Conservation (phyloP, 371 early-diverging fungal species). For the Rhizopus delemar region DNA sequence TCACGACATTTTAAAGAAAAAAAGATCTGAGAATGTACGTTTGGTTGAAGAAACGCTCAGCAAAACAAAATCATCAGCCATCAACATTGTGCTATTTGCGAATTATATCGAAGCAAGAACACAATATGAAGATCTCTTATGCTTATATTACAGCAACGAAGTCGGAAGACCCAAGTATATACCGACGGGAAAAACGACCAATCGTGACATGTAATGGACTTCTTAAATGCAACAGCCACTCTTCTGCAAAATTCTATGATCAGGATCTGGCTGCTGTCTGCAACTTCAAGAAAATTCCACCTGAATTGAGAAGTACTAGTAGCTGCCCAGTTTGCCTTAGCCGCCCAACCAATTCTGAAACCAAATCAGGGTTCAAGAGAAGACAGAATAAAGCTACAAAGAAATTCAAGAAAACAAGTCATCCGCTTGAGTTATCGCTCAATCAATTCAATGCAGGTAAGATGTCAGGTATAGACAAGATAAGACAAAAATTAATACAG, state of each 20-base stretch:
- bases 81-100: neutral
- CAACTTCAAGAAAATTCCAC: neutral
- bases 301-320: neutral
- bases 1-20: slow-evolving; percentile 3
- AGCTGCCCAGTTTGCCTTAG: neutral
- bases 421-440: slow-evolving; percentile 1
- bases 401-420: neutral
- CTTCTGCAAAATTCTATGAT: neutral
- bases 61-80: neutral
- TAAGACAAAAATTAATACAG: no score
- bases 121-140: neutral
- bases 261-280: neutral
- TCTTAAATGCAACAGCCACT: slow-evolving; percentile 1
- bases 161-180: neutral
- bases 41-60: neutral
- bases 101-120: slow-evolving; percentile 3
- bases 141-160: slow-evolving; percentile 4
- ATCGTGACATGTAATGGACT: neutral
- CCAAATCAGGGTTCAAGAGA: neutral
- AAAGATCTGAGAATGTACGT: neutral
- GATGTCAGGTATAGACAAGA: neutral
- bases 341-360: neutral
- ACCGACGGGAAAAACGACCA: neutral
- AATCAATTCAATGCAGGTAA: slow-evolving; percentile 1
- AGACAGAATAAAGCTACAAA: neutral